Percentiles rank a stretch among this genome's conserved stretches.
Conservation (phyloP, 2,329 filamentous ascomycete species). For the Phoma sp. region DNA sequence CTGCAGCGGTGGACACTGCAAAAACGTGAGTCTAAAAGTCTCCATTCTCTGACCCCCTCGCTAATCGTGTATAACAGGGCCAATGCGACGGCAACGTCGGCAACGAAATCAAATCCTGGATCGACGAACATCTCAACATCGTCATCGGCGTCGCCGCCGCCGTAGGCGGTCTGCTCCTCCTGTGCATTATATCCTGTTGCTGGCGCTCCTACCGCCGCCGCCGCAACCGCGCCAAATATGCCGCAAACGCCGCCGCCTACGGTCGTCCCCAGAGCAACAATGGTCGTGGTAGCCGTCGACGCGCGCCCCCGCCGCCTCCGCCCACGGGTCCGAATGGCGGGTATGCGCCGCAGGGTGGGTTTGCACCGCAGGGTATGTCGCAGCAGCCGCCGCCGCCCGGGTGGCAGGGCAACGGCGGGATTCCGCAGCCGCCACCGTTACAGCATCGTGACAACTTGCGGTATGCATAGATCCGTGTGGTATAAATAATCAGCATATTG, state of each 20-base stretch:
- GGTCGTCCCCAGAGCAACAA: background rate
- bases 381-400: slow-evolving; percentile 7
- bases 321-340: background rate
- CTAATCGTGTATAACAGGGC: slow-evolving; percentile 57
- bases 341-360: background rate
- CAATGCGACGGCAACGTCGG: slow-evolving; percentile 74
- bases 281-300: background rate
- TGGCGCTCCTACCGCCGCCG: slow-evolving; percentile 57
- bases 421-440: slow-evolving; percentile 21
- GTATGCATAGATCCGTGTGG: slow-evolving; percentile 17
- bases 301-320: background rate
- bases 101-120: slow-evolving; percentile 77
- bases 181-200: slow-evolving; percentile 73
- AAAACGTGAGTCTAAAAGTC: slow-evolving; percentile 60
- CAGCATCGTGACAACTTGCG: slow-evolving; percentile 23
- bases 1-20: slow-evolving; percentile 79
- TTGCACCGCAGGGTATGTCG: background rate
- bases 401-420: slow-evolving; percentile 2
- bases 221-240: slow-evolving; percentile 30
- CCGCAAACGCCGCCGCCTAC: slow-evolving; percentile 19
- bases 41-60: background rate
- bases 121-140: slow-evolving; percentile 76
- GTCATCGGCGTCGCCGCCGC: slow-evolving; percentile 80
- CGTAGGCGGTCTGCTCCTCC: slow-evolving; percentile 70
- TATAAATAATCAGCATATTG: no score